Conservation (phyloP, 2,329 filamentous ascomycete species). For the Colletotrichum paranaense region DNA sequence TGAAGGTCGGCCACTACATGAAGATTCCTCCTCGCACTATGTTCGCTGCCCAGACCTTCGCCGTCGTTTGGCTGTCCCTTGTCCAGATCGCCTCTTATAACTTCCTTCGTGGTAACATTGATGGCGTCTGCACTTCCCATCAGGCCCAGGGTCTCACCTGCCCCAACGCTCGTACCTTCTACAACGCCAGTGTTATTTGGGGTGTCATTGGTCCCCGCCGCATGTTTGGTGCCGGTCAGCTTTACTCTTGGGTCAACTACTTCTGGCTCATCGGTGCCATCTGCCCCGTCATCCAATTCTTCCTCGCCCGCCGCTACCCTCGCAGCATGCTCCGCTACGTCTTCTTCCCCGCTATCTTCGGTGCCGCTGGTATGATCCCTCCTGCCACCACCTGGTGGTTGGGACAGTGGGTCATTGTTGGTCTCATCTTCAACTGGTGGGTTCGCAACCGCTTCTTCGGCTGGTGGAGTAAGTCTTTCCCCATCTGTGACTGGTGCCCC, state of each 20-base stretch:
- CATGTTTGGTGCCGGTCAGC: constrained; percentile 50
- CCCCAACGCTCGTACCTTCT: constrained; percentile 68
- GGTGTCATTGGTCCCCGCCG: constrained; percentile 63
- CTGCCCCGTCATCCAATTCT: constrained; percentile 60
- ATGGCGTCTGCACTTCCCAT: constrained; percentile 60
- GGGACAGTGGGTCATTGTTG: constrained; percentile 65
- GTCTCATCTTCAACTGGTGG: constrained; percentile 65
- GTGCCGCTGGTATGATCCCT: constrained; percentile 60
- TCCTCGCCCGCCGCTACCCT: constrained; percentile 59
- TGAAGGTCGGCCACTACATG: constrained; percentile 66
- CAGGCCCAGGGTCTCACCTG: constrained; percentile 66
- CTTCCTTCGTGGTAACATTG: constrained; percentile 59
- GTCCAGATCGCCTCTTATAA: constrained; percentile 52
- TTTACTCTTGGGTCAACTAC: constrained; percentile 62
- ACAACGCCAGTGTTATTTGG: constrained; percentile 70
- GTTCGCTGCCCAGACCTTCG: constrained; percentile 57
- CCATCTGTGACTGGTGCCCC: too few species aligned
- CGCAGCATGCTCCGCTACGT: constrained; percentile 59
- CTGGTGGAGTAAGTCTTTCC: constrained; percentile 60
- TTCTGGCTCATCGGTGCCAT: constrained; percentile 64
- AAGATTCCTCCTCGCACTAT: constrained; percentile 63
- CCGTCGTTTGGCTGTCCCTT: constrained; percentile 52
- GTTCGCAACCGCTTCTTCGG: constrained; percentile 61
- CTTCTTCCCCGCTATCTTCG: constrained; percentile 65
- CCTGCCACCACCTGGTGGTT: constrained; percentile 68